Conservation (phyloP, 1,284 basidiomycete species). For the Heterobasidion irregulare region DNA sequence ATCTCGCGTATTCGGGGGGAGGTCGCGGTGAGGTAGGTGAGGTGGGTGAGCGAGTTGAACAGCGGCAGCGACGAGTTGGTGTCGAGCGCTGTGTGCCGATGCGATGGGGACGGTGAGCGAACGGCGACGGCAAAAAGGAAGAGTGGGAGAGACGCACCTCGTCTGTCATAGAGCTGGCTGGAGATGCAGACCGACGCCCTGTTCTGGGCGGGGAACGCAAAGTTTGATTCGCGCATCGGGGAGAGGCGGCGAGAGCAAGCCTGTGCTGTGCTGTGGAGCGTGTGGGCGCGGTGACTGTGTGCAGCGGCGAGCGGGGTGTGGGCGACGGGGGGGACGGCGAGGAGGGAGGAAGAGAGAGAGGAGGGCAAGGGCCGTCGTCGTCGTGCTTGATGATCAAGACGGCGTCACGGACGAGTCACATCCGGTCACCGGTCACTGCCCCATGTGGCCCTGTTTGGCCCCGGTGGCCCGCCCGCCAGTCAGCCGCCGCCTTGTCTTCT, state of each 20-base stretch:
- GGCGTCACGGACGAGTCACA: neutral
- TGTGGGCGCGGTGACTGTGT: neutral
- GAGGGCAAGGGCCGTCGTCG: constrained; percentile 8
- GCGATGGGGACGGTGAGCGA: neutral
- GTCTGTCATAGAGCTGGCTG: constrained; percentile 89
- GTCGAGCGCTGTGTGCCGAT: constrained; percentile 72
- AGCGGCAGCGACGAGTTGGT: constrained; percentile 86
- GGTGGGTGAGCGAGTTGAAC: constrained; percentile 95
- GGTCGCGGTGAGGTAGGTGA: constrained; percentile 95
- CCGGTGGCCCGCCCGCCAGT: no score
- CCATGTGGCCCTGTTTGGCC: no score
- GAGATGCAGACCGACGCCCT: constrained; percentile 94
- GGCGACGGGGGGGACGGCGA: neutral
- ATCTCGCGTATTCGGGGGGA: constrained; percentile 98
- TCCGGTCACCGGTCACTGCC: no score
- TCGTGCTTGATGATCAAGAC: constrained; percentile 12
- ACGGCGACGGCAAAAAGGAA: constrained; percentile 9
- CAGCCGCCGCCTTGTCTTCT: no score
- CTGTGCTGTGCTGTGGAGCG: neutral
- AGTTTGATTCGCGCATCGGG: constrained; percentile 93
- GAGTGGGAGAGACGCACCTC: constrained; percentile 55
- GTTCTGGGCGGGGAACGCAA: constrained; percentile 92
- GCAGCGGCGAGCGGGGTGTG: no score
- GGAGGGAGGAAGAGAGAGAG: neutral
- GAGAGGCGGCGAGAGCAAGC: neutral